Base-by-base conservation (phyloP, 495 filamentous ascomycete genomes). In the Astrothelium subdiscretum region DNA sequence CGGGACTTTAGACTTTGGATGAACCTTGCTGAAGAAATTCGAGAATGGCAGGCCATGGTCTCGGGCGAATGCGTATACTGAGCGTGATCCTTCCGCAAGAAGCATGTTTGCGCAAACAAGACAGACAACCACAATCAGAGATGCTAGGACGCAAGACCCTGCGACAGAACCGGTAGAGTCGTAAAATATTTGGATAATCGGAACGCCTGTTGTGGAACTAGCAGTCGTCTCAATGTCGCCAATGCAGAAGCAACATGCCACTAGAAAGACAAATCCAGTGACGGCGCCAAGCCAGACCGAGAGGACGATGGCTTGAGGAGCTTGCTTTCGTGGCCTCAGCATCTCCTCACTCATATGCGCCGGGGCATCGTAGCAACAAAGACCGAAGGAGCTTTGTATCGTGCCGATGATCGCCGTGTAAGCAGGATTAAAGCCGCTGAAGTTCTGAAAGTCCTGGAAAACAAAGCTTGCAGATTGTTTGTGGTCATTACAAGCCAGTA, bases 381-480 rank as follows among this genome's bases (percentile, higher is more conserved):
- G 83, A 20, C 81, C 81, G 62, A 85, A 84, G 6, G 76, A 79
- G 61, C 75, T 74, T 63, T 85, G 82, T 20, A 85, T 65, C 20
- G 83, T 74, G n/a, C 82, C 82, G 15, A 84, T 62, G 27, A 84
- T 77, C 0, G 77, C 78, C 11, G 78, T 74, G 71, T 82, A 83
- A 0, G 76, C 73, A 6, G 72, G 68, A 20, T 74, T 73, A 62
- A 80, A 83, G 26, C 82, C 82, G 1, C 81, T 79, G 48, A 75
- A 72, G 62, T 84, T 84, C 62, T 84, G 77, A 67, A 85, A 84
- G 15, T 82, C 76, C 2, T 65, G 61, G 70, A 84, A 83, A 15
- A 84, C 82, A 61, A 85, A 84, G 40, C 74, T 77, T 2, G 80
- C 74, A 0, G 77, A 66, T 58, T 84, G 79, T 65, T 82, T 83